A percentile compares a stretch with the other conserved stretches of the same genome.
Conservation (phyloP, 2,329 filamentous ascomycete species). For the Aureobasidium sp. region DNA sequence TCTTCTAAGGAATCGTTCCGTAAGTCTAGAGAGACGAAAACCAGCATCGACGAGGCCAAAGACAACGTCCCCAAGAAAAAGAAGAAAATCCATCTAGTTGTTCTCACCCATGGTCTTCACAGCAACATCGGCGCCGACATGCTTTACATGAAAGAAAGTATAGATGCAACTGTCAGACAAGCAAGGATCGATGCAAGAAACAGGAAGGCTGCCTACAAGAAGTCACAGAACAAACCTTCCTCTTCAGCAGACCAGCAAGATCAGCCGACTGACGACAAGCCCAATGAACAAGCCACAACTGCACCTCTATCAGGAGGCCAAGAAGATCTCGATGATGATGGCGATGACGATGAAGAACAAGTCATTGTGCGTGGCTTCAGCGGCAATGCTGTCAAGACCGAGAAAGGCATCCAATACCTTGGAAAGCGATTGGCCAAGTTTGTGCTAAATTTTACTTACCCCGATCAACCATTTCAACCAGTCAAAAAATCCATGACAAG, state of each 20-base stretch:
- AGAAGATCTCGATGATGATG: slow-evolving; percentile 39
- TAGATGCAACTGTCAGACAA: slow-evolving; percentile 72
- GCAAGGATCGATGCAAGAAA: slow-evolving; percentile 61
- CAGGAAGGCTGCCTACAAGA: slow-evolving; percentile 36
- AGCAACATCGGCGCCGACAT: slow-evolving; percentile 95
- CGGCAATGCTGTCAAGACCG: slow-evolving; percentile 83
- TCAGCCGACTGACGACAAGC: slow-evolving; percentile 21
- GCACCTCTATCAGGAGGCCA: slow-evolving; percentile 43
- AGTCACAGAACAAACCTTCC: slow-evolving; percentile 14
- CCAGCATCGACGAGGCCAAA: slow-evolving; percentile 13
- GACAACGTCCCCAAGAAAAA: slow-evolving; percentile 40
- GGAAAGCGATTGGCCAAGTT: slow-evolving; percentile 91
- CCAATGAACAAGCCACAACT: slow-evolving; percentile 27
- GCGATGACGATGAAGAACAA: slow-evolving; percentile 67
- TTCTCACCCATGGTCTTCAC: slow-evolving; percentile 89
- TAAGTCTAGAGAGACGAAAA: slow-evolving; percentile 4
- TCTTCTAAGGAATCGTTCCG: slow-evolving; percentile 15
- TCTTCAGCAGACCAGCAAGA: slow-evolving; percentile 17
- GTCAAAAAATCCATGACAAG: slow-evolving; percentile 45
- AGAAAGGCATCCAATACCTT: slow-evolving; percentile 92
- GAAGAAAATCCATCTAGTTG: slow-evolving; percentile 80
- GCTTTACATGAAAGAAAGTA: slow-evolving; percentile 95
- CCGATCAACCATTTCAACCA: slow-evolving; percentile 82
- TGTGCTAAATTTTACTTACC: slow-evolving; percentile 81
- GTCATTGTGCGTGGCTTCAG: slow-evolving; percentile 85